phyloP scores from a whole-genome alignment of 78 protist species.

The Acrasis kona region DNA sequence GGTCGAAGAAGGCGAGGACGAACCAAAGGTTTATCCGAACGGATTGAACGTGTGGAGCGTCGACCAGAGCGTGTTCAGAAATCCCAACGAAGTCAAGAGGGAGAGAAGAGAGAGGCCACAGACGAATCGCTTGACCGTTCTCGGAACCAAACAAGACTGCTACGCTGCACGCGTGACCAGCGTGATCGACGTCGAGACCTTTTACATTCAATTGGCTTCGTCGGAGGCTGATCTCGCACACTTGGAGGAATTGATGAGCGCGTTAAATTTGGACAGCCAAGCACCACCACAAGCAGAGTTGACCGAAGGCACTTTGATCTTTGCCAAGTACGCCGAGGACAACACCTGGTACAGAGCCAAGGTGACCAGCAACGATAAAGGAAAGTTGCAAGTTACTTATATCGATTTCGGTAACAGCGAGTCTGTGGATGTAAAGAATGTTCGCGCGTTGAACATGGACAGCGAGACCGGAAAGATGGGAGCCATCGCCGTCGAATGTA shows the following conservation, averaged over 20 bases:
- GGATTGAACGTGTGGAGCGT: no score
- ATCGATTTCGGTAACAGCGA: neutral
- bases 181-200: neutral
- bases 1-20: neutral
- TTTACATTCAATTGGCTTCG: neutral
- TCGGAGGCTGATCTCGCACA: neutral
- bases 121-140: neutral
- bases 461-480: neutral
- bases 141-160: neutral
- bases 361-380: neutral
- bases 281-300: neutral
- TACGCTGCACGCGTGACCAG: neutral
- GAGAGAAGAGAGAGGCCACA: no score
- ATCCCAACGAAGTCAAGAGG: no score
- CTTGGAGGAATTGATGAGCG: neutral
- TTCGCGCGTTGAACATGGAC: neutral
- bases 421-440: neutral
- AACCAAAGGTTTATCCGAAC: no score
- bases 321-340: neutral
- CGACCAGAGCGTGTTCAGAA: neutral
- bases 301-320: no score
- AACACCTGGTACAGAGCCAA: neutral
- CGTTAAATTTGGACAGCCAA: neutral
- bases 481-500: neutral
- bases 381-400: neutral